Evolutionary conservation across 148 eudicot species (phyloP).

Genomic region (Cornus suecica): DNA sequence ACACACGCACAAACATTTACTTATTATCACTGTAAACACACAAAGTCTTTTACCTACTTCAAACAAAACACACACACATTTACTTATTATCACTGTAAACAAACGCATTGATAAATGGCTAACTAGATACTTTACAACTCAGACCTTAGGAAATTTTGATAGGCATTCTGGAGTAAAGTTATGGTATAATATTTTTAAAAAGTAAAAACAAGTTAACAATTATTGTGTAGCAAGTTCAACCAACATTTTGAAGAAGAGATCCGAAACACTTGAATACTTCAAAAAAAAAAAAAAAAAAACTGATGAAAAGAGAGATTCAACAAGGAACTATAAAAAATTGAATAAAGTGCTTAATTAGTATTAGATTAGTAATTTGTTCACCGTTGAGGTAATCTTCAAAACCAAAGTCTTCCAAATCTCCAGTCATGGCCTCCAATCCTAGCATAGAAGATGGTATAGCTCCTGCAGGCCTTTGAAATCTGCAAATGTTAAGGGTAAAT

Average conservation of each 20-base stretch:
- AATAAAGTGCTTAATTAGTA: background rate
- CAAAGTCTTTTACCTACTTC: background rate
- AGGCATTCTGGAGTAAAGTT: background rate
- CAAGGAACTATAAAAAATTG: background rate
- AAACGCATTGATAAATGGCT: background rate
- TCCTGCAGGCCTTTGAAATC: constrained; percentile 95
- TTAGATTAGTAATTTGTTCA: constrained; percentile 22
- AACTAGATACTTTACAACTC: background rate
- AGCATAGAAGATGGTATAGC: constrained; percentile 83
- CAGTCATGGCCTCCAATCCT: constrained; percentile 75
- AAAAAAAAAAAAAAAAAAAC: background rate
- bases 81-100: background rate
- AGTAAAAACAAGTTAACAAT: background rate
- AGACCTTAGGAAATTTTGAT: background rate
- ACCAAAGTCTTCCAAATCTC: constrained; percentile 70
- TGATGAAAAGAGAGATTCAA: background rate
- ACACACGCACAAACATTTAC: too few relatives aligned
- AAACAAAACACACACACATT: background rate
- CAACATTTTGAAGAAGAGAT: too few relatives aligned
- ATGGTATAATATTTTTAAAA: background rate
- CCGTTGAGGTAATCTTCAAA: constrained; percentile 90
- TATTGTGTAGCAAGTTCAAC: too few relatives aligned
- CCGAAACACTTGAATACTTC: too few relatives aligned
- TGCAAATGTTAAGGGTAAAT: constrained; percentile 21
- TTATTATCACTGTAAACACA: background rate